These are phyloP conservation scores for Nemania sp. DNA, from an alignment of 2,329 filamentous ascomycete species.

Conservation along the genomic window DNA sequence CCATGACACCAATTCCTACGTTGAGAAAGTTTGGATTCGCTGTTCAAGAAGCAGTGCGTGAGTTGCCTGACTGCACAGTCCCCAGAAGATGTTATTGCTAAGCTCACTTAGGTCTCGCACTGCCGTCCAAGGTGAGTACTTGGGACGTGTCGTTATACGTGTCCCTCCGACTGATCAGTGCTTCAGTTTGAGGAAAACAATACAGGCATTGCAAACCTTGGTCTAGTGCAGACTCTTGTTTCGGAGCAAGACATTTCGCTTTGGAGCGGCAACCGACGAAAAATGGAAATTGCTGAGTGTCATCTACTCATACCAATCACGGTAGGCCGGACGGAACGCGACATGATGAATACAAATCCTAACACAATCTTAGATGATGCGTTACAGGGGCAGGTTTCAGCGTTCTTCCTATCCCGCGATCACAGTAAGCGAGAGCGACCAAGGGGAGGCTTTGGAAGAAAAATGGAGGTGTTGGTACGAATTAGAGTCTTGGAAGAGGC, in stretches of 20 bases:
- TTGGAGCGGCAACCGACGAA: constrained; percentile 59
- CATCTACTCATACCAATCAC: constrained; percentile 52
- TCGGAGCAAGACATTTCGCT: constrained; percentile 55
- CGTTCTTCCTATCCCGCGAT: constrained; percentile 58
- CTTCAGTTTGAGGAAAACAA: constrained; percentile 56
- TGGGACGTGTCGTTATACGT: constrained; percentile 1
- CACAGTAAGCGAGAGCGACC: constrained; percentile 56
- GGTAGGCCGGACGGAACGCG: constrained; percentile 39
- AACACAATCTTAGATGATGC: constrained; percentile 51
- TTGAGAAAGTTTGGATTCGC: constrained; percentile 65
- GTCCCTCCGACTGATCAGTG: not conserved
- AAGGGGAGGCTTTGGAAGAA: constrained; percentile 59
- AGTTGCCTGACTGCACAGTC: constrained; percentile 26
- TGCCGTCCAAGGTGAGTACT: constrained; percentile 39
- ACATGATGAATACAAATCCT: constrained; percentile 17
- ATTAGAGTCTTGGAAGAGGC: constrained; percentile 68
- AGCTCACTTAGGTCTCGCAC: constrained; percentile 37
- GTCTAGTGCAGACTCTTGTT: constrained; percentile 55
- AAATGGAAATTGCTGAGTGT: constrained; percentile 61
- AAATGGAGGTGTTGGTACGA: constrained; percentile 71
- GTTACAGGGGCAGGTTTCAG: constrained; percentile 62
- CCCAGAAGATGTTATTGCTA: constrained; percentile 12
- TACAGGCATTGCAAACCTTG: constrained; percentile 50
- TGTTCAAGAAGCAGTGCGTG: constrained; percentile 56
- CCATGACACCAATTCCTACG: constrained; percentile 59